phyloP scores from a whole-genome alignment of 2,329 filamentous ascomycete species.

The Calonectria pseudoturangicola region DNA sequence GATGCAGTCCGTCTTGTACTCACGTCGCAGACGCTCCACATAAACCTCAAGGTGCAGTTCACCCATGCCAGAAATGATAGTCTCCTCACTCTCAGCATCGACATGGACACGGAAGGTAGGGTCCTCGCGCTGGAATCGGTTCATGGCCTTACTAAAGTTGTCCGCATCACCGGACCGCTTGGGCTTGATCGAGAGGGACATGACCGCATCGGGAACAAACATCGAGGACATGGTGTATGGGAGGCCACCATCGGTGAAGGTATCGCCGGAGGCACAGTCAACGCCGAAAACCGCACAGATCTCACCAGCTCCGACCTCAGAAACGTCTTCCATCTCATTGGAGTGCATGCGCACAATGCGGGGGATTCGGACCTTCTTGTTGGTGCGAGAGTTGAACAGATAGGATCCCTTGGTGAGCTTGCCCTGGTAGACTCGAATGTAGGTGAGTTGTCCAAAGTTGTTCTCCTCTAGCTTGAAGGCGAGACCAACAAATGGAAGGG shows the following conservation, averaged over 20 bases:
- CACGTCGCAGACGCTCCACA: slow-evolving; percentile 95
- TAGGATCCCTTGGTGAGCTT: slow-evolving; percentile 90
- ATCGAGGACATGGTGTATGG: slow-evolving; percentile 98
- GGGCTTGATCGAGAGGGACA: slow-evolving; percentile 97
- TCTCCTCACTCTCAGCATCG: slow-evolving; percentile 94
- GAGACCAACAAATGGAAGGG: slow-evolving; percentile 93
- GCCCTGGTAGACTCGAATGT: slow-evolving; percentile 98
- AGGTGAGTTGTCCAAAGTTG: slow-evolving; percentile 98
- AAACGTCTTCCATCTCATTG: slow-evolving; percentile 98
- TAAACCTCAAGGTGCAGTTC: slow-evolving; percentile 98
- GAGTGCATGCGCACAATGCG: slow-evolving; percentile 99
- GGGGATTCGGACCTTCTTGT: slow-evolving; percentile 97
- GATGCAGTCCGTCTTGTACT: slow-evolving; percentile 96
- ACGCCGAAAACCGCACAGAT: slow-evolving; percentile 99
- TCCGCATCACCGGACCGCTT: slow-evolving; percentile 93
- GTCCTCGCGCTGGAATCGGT: slow-evolving; percentile 98
- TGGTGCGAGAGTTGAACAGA: slow-evolving; percentile 93
- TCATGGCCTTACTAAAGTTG: slow-evolving; percentile 99
- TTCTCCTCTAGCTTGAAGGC: slow-evolving; percentile 99
- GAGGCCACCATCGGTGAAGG: slow-evolving; percentile 94
- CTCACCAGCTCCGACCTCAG: slow-evolving; percentile 94
- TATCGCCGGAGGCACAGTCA: slow-evolving; percentile 97
- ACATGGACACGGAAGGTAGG: slow-evolving; percentile 97
- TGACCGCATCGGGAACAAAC: slow-evolving; percentile 98
- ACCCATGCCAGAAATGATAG: slow-evolving; percentile 98